Evolutionary conservation across 164 flowering plant species (phyloP).

Genomic region (Vitis cinerea): DNA sequence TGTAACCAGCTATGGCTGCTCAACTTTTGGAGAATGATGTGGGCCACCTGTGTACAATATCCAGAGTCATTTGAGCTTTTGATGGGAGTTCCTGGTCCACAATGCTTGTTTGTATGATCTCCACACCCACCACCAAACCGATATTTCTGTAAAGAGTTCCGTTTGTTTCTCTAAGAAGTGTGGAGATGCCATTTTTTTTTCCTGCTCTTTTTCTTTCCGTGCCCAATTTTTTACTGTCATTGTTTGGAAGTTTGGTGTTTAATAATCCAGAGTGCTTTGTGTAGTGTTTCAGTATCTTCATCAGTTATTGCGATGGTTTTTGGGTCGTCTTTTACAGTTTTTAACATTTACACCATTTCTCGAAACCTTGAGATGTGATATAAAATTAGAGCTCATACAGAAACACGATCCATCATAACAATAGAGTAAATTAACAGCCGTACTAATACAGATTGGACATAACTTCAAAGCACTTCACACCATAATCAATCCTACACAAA

Average conservation of each 20-base stretch:
- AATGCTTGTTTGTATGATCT: background rate
- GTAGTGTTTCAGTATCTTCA: background rate
- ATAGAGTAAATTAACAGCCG: too few relatives aligned
- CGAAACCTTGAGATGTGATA: too few relatives aligned
- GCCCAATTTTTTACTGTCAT: conserved; percentile 5
- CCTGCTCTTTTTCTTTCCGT: background rate
- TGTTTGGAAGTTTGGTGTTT: conserved; percentile 4
- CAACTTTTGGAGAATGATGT: background rate
- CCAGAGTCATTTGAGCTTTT: conserved; percentile 13
- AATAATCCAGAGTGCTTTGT: background rate
- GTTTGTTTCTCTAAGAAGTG: background rate
- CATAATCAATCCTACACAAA: too few relatives aligned
- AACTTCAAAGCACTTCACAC: background rate
- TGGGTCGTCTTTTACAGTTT: too few relatives aligned
- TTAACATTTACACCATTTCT: too few relatives aligned
- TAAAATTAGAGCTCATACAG: too few relatives aligned
- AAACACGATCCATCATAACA: too few relatives aligned
- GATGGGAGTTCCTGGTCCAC: background rate
- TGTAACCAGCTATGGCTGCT: conserved; percentile 17
- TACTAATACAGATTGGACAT: too few relatives aligned
- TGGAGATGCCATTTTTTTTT: conserved; percentile 1
- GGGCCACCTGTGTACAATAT: conserved; percentile 12
- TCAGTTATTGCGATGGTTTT: background rate
- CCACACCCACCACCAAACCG: background rate
- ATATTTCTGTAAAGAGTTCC: background rate